Percentiles rank a stretch among this genome's conserved stretches.
Evolutionary conservation across 2,329 filamentous ascomycete species (phyloP).

Genomic region (Ilyonectria sp.): DNA sequence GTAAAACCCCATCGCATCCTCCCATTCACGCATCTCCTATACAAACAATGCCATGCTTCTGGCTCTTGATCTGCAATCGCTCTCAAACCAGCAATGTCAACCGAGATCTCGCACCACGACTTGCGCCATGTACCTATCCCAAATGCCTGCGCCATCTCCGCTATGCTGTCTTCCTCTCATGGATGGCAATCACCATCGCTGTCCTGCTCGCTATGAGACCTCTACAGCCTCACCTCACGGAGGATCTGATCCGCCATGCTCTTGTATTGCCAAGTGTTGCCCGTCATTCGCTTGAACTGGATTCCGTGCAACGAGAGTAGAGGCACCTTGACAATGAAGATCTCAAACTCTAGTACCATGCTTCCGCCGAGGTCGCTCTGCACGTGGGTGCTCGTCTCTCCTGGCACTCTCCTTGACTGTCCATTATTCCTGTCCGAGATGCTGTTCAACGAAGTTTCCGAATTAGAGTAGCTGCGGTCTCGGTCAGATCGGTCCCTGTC

Average conservation of each 20-base stretch:
- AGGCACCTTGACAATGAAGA: constrained; percentile 97
- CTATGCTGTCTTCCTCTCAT: neutral
- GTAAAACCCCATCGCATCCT: constrained; percentile 33
- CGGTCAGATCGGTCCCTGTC: constrained; percentile 70
- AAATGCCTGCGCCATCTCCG: constrained; percentile 28
- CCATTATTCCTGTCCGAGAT: constrained; percentile 21
- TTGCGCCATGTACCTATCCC: constrained; percentile 35
- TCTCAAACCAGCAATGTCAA: constrained; percentile 27
- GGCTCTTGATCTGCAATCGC: constrained; percentile 27
- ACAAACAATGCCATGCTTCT: constrained; percentile 39
- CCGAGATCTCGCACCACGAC: constrained; percentile 21
- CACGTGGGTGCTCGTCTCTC: constrained; percentile 92
- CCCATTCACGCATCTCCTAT: constrained; percentile 36
- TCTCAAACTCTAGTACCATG: constrained; percentile 92
- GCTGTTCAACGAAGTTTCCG: no score
- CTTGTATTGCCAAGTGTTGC: constrained; percentile 99
- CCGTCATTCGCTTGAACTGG: constrained; percentile 96
- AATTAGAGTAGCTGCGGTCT: neutral
- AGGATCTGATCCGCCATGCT: constrained; percentile 98
- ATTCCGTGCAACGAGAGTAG: constrained; percentile 93
- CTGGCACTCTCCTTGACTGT: constrained; percentile 74
- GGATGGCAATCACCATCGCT: constrained; percentile 8
- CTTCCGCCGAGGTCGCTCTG: constrained; percentile 90
- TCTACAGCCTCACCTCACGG: constrained; percentile 83
- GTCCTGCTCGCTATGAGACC: constrained; percentile 5